Percentiles rank a stretch among this genome's conserved stretches.
Evolutionary conservation across 495 filamentous ascomycete genomes (phyloP).

Genomic region (Cryomyces antarcticus): DNA sequence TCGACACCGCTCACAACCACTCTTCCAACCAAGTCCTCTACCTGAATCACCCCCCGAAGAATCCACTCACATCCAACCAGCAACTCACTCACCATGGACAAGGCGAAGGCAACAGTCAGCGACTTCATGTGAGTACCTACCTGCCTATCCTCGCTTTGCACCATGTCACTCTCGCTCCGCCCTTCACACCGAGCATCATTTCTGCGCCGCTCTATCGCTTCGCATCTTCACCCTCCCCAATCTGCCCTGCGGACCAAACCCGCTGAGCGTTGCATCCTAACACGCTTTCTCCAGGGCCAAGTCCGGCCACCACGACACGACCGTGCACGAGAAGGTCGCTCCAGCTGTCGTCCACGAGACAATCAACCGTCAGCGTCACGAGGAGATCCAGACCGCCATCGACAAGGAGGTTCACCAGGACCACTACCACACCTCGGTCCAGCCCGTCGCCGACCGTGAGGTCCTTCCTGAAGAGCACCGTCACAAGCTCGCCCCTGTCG

Average conservation of each 20-base stretch:
- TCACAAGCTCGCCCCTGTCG: conserved; percentile 26
- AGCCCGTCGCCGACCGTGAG: conserved; percentile 17
- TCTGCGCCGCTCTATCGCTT: neutral
- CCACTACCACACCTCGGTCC: conserved; percentile 24
- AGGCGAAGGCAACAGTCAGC: conserved; percentile 30
- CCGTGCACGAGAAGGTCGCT: conserved; percentile 37
- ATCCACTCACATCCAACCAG: too few species aligned
- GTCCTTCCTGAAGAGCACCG: conserved; percentile 18
- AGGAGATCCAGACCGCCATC: conserved; percentile 33
- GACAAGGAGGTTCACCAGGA: conserved; percentile 35
- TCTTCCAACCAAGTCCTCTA: too few species aligned
- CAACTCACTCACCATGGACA: conserved; percentile 26
- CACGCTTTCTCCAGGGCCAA: conserved; percentile 16
- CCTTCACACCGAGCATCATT: conserved; percentile 1
- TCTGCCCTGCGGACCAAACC: neutral
- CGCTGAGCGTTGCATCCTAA: neutral
- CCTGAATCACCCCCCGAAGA: too few species aligned
- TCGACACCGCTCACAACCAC: too few species aligned
- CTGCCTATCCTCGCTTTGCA: conserved; percentile 4
- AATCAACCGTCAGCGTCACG: conserved; percentile 29
- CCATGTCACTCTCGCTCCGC: conserved; percentile 1
- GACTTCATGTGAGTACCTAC: conserved; percentile 27
- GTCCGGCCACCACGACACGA: conserved; percentile 38
- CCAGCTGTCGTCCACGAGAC: conserved; percentile 38
- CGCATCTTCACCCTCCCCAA: neutral